A percentile compares a stretch with the other conserved stretches of the same genome.
These are phyloP conservation scores for Chamaenerion angustifolium DNA, from an alignment of 345 rosid species.

Conservation along the genomic window DNA sequence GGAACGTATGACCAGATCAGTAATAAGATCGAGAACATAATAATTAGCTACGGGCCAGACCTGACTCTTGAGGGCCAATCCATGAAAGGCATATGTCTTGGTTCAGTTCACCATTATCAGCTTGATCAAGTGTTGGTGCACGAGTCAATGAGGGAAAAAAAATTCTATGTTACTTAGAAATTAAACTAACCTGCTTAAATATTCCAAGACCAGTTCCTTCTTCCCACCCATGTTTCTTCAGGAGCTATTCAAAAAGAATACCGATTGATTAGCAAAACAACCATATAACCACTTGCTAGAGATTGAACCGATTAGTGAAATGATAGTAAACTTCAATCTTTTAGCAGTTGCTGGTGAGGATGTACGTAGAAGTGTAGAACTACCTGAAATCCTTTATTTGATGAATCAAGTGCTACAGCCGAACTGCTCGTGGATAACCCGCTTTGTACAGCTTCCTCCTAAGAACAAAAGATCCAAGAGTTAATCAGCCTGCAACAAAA, in stretches of 20 bases:
- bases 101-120: no score
- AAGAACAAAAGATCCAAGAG: not conserved
- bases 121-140: no score
- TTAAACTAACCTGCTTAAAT: slow-evolving; percentile 46
- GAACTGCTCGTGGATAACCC: slow-evolving; percentile 22
- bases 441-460: slow-evolving; percentile 17
- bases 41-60: no score
- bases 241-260: slow-evolving; percentile 30
- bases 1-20: slow-evolving; percentile 3
- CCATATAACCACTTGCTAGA: not conserved
- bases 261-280: not conserved
- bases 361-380: not conserved
- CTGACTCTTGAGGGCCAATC: no score
- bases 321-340: not conserved
- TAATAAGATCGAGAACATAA: not conserved
- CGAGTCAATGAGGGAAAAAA: not conserved
- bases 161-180: not conserved
- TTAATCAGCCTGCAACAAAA: no score
- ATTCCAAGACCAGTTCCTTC: slow-evolving; percentile 87
- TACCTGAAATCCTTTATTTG: slow-evolving; percentile 77
- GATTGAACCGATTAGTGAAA: not conserved
- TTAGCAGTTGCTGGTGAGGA: not conserved
- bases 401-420: slow-evolving; percentile 34
- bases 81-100: no score
- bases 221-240: slow-evolving; percentile 95